Percentiles rank a stretch among this genome's conserved stretches.
phyloP scores from a whole-genome alignment of 345 rosid genomes.

The Viola odorata region DNA sequence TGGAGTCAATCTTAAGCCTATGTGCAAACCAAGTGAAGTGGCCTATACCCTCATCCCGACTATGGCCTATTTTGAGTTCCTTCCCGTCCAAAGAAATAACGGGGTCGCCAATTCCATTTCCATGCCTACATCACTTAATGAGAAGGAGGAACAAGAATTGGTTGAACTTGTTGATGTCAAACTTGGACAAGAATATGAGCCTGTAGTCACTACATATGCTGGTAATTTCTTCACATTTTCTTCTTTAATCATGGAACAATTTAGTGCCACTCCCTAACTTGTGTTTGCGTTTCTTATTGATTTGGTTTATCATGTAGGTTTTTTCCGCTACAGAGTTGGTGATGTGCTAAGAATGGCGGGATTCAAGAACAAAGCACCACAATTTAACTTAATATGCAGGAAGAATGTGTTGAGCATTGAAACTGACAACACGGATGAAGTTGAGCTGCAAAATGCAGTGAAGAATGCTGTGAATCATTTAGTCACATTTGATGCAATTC shows the following conservation, averaged over 20 bases:
- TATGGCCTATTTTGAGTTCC: slow-evolving; percentile 27
- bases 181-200: not conserved
- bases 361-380: no score
- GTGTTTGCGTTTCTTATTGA: not conserved
- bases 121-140: slow-evolving; percentile 4
- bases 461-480: slow-evolving; percentile 10
- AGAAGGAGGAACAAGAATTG: slow-evolving; percentile 7
- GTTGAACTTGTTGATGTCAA: slow-evolving; percentile 1
- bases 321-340: slow-evolving; percentile 22
- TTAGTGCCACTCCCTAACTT: no score
- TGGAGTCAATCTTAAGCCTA: slow-evolving; percentile 22
- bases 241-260: no score
- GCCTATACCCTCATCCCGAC: slow-evolving; percentile 25
- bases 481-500: not conserved
- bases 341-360: slow-evolving; percentile 12
- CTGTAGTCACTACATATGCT: slow-evolving; percentile 19
- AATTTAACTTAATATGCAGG: slow-evolving; percentile 5
- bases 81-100: slow-evolving; percentile 6
- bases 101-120: not conserved
- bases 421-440: slow-evolving; percentile 15
- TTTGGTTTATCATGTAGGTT: slow-evolving; percentile 1
- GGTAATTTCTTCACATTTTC: slow-evolving; percentile 7
- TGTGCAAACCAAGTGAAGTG: slow-evolving; percentile 19
- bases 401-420: slow-evolving; percentile 13
- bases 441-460: slow-evolving; percentile 2